Conservation (phyloP, 1,284 basidiomycete species). For the Marasmius oreades region DNA sequence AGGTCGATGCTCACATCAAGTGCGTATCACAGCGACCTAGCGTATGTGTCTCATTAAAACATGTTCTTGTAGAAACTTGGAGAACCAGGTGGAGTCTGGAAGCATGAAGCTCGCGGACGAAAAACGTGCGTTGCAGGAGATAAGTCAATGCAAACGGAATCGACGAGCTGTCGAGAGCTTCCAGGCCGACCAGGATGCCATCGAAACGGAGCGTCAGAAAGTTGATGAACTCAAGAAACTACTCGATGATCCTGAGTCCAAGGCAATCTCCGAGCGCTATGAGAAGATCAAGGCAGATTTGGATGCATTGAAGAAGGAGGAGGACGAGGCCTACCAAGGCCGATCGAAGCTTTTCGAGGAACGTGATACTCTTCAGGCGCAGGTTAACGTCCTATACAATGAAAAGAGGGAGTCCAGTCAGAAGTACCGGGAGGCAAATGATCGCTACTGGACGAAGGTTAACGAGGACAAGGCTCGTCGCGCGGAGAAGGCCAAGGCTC, state of each 20-base stretch:
- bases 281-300: conserved; percentile 85
- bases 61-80: conserved; percentile 57
- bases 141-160: conserved; percentile 67
- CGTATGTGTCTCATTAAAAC: background rate
- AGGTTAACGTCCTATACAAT: conserved; percentile 74
- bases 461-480: conserved; percentile 84
- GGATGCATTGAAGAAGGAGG: conserved; percentile 82
- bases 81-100: conserved; percentile 90
- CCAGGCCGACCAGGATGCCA: conserved; percentile 73
- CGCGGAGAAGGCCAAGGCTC: conserved; percentile 74
- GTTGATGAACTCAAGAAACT: conserved; percentile 83
- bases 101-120: conserved; percentile 93
- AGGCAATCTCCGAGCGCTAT: conserved; percentile 80
- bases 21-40: conserved; percentile 34
- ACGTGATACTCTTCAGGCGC: conserved; percentile 70
- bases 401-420: conserved; percentile 76
- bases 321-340: conserved; percentile 82
- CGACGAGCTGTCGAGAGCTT: conserved; percentile 77
- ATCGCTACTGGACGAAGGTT: conserved; percentile 78
- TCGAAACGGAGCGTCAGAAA: conserved; percentile 76
- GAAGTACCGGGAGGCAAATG: conserved; percentile 77
- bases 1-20: conserved; percentile 87
- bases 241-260: conserved; percentile 90
- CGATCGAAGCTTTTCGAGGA: conserved; percentile 88
- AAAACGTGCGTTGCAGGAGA: conserved; percentile 91